Base-by-base conservation (phyloP, 2,329 filamentous ascomycete genomes). In the Microascus cirrosus region DNA sequence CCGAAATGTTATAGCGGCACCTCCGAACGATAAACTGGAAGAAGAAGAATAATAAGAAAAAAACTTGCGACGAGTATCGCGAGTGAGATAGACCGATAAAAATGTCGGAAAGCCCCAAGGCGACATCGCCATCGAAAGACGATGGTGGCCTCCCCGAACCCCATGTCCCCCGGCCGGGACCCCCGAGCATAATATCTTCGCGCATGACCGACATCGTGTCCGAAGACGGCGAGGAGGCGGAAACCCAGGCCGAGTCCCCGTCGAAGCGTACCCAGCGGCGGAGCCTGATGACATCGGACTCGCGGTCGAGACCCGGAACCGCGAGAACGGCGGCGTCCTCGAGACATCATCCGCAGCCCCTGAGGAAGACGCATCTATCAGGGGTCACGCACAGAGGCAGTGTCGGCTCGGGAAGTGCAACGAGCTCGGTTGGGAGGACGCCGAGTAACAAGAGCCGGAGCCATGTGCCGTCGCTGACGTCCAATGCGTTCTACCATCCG, bases 401-500 rank as follows among this genome's bases (percentile, higher is more conserved):
- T 57, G 64, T 73, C 12, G 54, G 54, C 34, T 53, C 22, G n/a
- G 45, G 53, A 3, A 59, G 54, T 48, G 36, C 45, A 2, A 13
- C 58, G 35, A 51, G 58, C 18, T 53, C 58, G 6, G 5, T 56
- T 1, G 35, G 32, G 6, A 15, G 58, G 34, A 34, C 53, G 25
- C 45, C 34, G 32, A 93, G 86, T 63, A 79, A 89, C 50, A 78
- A 87, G 53, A 91, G 86, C 68, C 83, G 86, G 66, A 94, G 89
- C 50, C 94, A 99, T 76, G 91, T 95, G 22, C 92, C 94, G 1
- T 91, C 88, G 1, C 76, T 99, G 57, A 87, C 90, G 2, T 91
- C 90, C 18, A 88, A 93, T 67, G 93, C 90, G 57, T 97, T 99
- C 74, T 96, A 95, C 68, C 87, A 87, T 24, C 94, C 94, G 28